phyloP scores from a whole-genome alignment of 768 basidiomycete genomes.

The Collybia nuda region DNA sequence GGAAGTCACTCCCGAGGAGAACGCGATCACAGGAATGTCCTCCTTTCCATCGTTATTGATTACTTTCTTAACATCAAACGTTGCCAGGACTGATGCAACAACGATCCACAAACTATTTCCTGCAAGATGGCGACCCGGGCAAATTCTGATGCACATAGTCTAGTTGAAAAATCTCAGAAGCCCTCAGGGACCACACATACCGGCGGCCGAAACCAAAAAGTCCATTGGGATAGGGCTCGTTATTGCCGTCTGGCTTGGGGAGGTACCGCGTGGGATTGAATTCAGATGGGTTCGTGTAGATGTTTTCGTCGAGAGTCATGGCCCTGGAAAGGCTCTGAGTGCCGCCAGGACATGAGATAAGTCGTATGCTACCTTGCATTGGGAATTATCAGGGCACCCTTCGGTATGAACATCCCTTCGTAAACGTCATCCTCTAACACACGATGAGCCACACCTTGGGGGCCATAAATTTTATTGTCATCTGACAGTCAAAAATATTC shows the following conservation, averaged over 20 bases:
- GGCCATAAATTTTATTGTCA: no score
- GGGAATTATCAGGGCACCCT: constrained; percentile 37
- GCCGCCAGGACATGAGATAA: background rate
- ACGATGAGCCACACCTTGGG: constrained; percentile 27
- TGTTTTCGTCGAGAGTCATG: constrained; percentile 33
- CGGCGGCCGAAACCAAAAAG: constrained; percentile 23
- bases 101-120: constrained; percentile 35
- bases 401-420: constrained; percentile 36
- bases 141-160: constrained; percentile 17
- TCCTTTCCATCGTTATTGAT: constrained; percentile 29
- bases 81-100: constrained; percentile 16
- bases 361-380: constrained; percentile 34
- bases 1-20: no score
- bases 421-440: constrained; percentile 29
- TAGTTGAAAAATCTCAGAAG: background rate
- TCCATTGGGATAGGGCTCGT: constrained; percentile 4
- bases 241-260: constrained; percentile 9
- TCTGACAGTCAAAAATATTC: no score
- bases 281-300: constrained; percentile 34
- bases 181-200: constrained; percentile 7
- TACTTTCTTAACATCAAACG: constrained; percentile 34
- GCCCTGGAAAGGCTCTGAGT: constrained; percentile 24
- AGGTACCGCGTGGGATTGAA: constrained; percentile 45
- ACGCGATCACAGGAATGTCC: constrained; percentile 23
- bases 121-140: constrained; percentile 42